These are phyloP conservation scores for Turnera subulata DNA, from an alignment of 345 rosid genomes.

Conservation along the genomic window DNA sequence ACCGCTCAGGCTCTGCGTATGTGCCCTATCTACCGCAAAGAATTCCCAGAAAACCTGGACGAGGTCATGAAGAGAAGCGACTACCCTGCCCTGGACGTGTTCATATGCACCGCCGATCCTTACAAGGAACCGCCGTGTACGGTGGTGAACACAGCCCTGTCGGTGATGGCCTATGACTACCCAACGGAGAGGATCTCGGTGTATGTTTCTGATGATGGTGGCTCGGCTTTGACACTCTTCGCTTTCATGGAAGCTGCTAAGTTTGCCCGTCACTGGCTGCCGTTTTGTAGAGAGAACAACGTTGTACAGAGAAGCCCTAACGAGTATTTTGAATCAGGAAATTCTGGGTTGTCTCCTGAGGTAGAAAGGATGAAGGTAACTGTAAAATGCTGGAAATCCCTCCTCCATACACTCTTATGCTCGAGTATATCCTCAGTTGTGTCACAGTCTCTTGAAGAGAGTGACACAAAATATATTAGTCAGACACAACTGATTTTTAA, in stretches of 20 bases:
- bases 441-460: no score
- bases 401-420: no score
- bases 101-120: slow-evolving; percentile 49
- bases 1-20: slow-evolving; percentile 34
- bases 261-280: slow-evolving; percentile 46
- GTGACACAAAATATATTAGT: no score
- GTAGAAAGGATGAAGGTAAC: not conserved
- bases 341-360: not conserved
- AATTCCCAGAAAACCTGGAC: slow-evolving; percentile 39
- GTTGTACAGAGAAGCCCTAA: slow-evolving; percentile 23
- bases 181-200: slow-evolving; percentile 44
- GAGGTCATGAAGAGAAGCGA: slow-evolving; percentile 6
- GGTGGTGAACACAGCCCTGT: slow-evolving; percentile 45
- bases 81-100: slow-evolving; percentile 45
- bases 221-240: slow-evolving; percentile 32
- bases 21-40: slow-evolving; percentile 38
- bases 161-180: slow-evolving; percentile 48
- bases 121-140: slow-evolving; percentile 43
- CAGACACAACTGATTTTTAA: no score
- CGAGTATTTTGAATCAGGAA: slow-evolving; percentile 25
- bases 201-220: slow-evolving; percentile 50
- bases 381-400: no score
- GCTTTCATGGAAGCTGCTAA: slow-evolving; percentile 34
- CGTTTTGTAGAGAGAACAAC: slow-evolving; percentile 37
- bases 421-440: no score